A percentile compares a stretch with the other conserved stretches of the same genome.
Conservation (phyloP, 2,329 filamentous ascomycete species). For the Cladosporium austrohemisphaericum region DNA sequence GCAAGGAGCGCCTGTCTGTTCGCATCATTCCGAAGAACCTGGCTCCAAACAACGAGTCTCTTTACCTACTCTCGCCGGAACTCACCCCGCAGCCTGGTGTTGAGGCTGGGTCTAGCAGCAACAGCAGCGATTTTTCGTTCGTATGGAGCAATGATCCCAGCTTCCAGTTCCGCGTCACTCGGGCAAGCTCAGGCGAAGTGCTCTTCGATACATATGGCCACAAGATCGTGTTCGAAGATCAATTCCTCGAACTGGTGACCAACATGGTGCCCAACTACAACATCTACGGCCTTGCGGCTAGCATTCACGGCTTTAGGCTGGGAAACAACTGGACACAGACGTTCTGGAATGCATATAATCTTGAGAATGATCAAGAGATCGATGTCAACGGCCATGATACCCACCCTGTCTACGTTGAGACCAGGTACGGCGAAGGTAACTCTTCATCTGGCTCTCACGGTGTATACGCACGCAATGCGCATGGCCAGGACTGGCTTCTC, state of each 20-base stretch:
- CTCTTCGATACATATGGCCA: conserved; percentile 31
- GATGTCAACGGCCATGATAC: conserved; percentile 30
- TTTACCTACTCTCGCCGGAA: conserved; percentile 23
- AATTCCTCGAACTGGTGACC: conserved; percentile 32
- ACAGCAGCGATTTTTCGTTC: conserved; percentile 28
- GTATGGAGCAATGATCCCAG: conserved; percentile 27
- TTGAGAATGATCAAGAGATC: conserved; percentile 24
- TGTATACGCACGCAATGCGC: conserved; percentile 33
- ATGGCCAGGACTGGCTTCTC: conserved; percentile 34
- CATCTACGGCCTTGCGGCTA: conserved; percentile 32
- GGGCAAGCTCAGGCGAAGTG: conserved; percentile 25
- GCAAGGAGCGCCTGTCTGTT: conserved; percentile 24
- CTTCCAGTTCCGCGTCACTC: conserved; percentile 30
- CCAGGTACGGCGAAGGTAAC: conserved; percentile 25
- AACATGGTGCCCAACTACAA: conserved; percentile 30
- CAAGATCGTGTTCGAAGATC: conserved; percentile 31
- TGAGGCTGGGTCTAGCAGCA: conserved; percentile 18
- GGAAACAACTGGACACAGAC: conserved; percentile 32
- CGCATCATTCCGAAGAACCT: conserved; percentile 25
- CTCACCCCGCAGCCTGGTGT: conserved; percentile 17
- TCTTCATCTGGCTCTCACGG: conserved; percentile 25
- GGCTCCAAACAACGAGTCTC: conserved; percentile 22
- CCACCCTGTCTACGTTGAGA: conserved; percentile 34
- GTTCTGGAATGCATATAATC: conserved; percentile 31
- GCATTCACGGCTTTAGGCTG: conserved; percentile 29